A percentile compares a stretch with the other conserved stretches of the same genome.
Evolutionary conservation across 2,329 filamentous ascomycete genomes (phyloP).

Genomic region (Akanthomyces uredinophilus): DNA sequence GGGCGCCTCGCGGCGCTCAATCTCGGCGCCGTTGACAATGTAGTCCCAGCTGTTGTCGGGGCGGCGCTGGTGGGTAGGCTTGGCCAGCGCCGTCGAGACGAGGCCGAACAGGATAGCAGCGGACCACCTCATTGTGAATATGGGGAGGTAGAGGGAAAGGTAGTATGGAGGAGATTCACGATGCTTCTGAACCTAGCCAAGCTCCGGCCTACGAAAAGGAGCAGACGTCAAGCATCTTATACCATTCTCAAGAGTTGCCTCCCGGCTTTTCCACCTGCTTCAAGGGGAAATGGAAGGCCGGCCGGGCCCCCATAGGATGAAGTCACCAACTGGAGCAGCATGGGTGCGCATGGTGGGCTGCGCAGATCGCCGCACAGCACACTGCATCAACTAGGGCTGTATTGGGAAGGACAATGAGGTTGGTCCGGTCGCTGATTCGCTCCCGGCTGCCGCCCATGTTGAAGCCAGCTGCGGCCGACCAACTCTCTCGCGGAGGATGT

Average conservation of each 20-base stretch:
- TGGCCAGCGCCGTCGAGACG: slow-evolving; percentile 8
- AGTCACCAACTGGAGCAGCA: background rate
- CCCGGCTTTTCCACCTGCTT: slow-evolving; percentile 2
- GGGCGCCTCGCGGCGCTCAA: slow-evolving; percentile 72
- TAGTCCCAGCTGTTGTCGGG: slow-evolving; percentile 87
- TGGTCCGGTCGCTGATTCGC: background rate
- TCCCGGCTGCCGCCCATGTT: background rate
- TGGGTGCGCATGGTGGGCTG: background rate
- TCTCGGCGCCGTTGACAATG: slow-evolving; percentile 76
- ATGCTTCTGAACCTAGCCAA: background rate
- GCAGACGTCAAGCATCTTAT: background rate
- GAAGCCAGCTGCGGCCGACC: background rate
- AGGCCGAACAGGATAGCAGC: slow-evolving; percentile 10
- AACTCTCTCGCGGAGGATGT: background rate
- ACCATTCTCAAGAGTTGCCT: background rate
- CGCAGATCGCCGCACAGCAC: background rate
- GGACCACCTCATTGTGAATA: slow-evolving; percentile 11
- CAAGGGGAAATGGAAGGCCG: background rate
- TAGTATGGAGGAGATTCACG: background rate
- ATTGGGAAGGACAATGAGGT: slow-evolving; percentile 11
- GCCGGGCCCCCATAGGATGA: background rate
- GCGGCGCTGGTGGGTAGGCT: slow-evolving; percentile 44
- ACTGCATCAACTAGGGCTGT: background rate
- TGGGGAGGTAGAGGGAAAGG: background rate
- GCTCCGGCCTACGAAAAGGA: background rate